Base-by-base conservation (phyloP, 495 filamentous ascomycete species). In the Penicillium alfredii region DNA sequence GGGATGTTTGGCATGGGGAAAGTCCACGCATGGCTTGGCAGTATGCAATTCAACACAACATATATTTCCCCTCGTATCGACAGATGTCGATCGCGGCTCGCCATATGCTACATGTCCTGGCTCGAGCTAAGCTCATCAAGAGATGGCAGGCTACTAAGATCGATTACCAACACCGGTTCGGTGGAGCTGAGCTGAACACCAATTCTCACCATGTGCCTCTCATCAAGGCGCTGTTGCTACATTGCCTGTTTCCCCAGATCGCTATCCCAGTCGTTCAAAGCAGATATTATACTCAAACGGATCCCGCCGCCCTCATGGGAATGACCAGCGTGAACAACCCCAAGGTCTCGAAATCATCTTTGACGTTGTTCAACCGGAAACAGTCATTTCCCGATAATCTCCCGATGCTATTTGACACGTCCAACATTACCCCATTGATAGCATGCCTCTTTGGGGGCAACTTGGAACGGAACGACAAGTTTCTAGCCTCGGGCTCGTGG, bases 361-460 rank as follows among this genome's bases (percentile, higher is more conserved):
- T n/a, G n/a, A n/a, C n/a, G n/a, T n/a, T n/a, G n/a, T n/a, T n/a
- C n/a, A n/a, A n/a, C n/a, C n/a, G n/a, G n/a, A n/a, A n/a, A n/a
- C n/a, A n/a, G n/a, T n/a, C n/a, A n/a, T n/a, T n/a, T n/a, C n/a
- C n/a, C n/a, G n/a, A n/a, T n/a, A n/a, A n/a, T n/a, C n/a, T n/a
- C n/a, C n/a, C n/a, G n/a, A n/a, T n/a, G n/a, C 9, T 29, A 4
- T 8, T 31, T 13, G 62, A 74, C 9, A 64, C 61, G 4, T 69
- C 72, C 3, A 47, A 63, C 26, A 47, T 58, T 18, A 68, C 61
- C 13, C 64, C 71, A 1, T 50, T 78, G 2, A 58, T 56, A 18
- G 63, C 72, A 1, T 47, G 53, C 23, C 53, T 78, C 14, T 76
- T 78, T 31, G 74, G 75, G 18, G 71, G 74, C n/a, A 51, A 43